phyloP scores from a whole-genome alignment of 768 basidiomycete species.

The Leccinellum rugosiceps region DNA sequence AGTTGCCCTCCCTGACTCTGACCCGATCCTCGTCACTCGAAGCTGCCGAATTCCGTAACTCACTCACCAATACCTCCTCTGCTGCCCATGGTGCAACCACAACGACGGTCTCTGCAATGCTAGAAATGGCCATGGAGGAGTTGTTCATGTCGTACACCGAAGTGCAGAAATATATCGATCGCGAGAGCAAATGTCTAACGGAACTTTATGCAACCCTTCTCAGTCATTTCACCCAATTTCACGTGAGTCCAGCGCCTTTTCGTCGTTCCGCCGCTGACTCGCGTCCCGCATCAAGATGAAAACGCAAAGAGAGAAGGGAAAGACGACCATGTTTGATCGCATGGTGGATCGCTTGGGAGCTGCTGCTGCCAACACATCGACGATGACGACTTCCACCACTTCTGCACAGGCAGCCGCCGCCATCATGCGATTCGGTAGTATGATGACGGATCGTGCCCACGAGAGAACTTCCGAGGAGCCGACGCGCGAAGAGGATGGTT shows the following conservation, averaged over 20 bases:
- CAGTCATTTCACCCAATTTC: conserved; percentile 77
- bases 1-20: conserved; percentile 66
- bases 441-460: conserved; percentile 49
- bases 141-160: conserved; percentile 93
- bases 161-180: conserved; percentile 86
- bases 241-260: conserved; percentile 47
- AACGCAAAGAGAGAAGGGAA: conserved; percentile 55
- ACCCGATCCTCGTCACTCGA: conserved; percentile 59
- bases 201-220: conserved; percentile 76
- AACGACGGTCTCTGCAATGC: conserved; percentile 68
- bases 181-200: conserved; percentile 80
- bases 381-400: conserved; percentile 57
- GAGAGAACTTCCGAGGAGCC: conserved; percentile 66
- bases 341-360: conserved; percentile 84
- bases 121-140: conserved; percentile 96
- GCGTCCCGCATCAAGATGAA: conserved; percentile 41
- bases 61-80: conserved; percentile 41
- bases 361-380: conserved; percentile 63
- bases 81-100: conserved; percentile 42
- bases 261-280: conserved; percentile 4
- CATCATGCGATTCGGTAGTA: conserved; percentile 87
- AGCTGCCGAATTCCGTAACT: conserved; percentile 55
- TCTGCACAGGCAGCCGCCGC: conserved; percentile 86
- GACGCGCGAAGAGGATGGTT: conserved; percentile 76
- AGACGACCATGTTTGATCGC: conserved; percentile 81